A percentile compares a stretch with the other conserved stretches of the same genome.
Conservation (phyloP, 129 eudicot species). For the Centaurea solstitialis region DNA sequence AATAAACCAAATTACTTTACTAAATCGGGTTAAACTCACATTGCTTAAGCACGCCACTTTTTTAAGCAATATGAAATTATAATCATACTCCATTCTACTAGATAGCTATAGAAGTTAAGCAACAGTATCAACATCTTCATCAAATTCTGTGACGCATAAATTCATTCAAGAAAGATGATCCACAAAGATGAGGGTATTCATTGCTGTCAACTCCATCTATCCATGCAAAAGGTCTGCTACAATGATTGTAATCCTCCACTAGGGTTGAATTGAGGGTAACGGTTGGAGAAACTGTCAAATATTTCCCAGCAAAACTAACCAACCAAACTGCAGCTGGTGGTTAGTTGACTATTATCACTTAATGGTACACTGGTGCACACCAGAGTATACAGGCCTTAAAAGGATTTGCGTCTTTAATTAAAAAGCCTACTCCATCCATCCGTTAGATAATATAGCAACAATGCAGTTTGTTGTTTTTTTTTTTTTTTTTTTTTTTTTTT, state of each 20-base stretch:
- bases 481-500: no score
- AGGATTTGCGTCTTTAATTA: background rate
- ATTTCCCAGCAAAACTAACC: background rate
- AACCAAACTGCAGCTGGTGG: background rate
- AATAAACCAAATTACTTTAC: no score
- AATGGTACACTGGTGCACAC: background rate
- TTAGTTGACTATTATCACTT: background rate
- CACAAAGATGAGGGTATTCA: no score
- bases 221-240: background rate
- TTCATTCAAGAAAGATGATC: no score
- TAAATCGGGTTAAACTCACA: background rate
- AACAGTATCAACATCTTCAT: no score
- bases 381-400: background rate
- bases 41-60: background rate
- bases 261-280: background rate
- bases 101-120: no score
- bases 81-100: no score
- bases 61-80: background rate
- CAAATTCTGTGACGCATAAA: no score
- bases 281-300: background rate
- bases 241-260: background rate
- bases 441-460: background rate
- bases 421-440: background rate
- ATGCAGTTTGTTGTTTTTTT: no score
- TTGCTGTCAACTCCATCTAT: no score